Evolutionary conservation across 208 protist species (phyloP).

Genomic region (Wallacemonas sp.): DNA sequence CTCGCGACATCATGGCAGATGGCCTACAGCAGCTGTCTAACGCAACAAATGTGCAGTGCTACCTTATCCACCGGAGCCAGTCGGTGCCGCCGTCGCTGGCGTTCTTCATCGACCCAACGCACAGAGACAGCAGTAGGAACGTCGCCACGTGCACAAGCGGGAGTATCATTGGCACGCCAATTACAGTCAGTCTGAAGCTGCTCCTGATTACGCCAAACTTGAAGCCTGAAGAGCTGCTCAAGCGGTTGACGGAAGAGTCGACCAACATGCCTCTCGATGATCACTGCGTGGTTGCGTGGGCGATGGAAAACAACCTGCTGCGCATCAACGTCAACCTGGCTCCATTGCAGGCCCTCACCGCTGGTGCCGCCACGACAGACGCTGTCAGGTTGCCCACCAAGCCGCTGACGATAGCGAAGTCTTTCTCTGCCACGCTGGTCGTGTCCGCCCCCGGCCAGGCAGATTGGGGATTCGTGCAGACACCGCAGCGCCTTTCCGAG

Average conservation of each 20-base stretch:
- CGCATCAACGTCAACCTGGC: slow-evolving; percentile 9
- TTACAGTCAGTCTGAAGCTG: slow-evolving; percentile 1
- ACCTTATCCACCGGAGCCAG: not conserved
- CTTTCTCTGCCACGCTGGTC: not conserved
- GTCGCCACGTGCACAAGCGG: slow-evolving; percentile 6
- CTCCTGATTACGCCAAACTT: not conserved
- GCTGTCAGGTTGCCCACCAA: not conserved
- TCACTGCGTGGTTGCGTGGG: not conserved
- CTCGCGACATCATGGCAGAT: slow-evolving; percentile 3
- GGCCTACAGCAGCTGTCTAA: slow-evolving; percentile 4
- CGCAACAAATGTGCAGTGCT: slow-evolving; percentile 7
- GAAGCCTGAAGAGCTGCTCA: not conserved
- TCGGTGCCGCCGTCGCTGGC: not conserved
- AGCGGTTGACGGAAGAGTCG: not conserved
- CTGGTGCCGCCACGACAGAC: not conserved
- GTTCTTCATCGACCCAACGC: slow-evolving; percentile 6
- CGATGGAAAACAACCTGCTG: slow-evolving; percentile 4
- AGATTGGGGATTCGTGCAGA: slow-evolving; percentile 1
- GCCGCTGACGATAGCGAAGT: not conserved
- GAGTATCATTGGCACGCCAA: not conserved
- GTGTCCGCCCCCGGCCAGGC: slow-evolving; percentile 3
- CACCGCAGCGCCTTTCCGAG: not conserved
- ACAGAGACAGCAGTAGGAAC: not conserved
- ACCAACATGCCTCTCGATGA: too few relatives aligned
- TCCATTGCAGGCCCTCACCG: not conserved